Conservation (phyloP, 768 basidiomycete species). For the Leccinum pellstonianum region DNA sequence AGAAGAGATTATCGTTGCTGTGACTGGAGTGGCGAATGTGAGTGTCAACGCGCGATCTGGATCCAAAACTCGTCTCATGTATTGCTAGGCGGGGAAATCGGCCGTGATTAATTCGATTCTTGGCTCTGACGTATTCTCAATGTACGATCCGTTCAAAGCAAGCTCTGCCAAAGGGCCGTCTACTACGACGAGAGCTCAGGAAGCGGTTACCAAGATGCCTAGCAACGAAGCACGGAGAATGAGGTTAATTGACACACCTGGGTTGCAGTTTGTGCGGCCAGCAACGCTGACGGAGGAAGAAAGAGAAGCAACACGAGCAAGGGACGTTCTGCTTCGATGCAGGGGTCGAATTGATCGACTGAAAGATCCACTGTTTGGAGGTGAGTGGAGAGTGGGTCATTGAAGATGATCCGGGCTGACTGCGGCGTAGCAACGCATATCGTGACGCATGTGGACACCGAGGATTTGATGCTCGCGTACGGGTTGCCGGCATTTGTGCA, state of each 20-base stretch:
- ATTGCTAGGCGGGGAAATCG: constrained; percentile 75
- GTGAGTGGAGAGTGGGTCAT: constrained; percentile 43
- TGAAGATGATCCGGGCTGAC: constrained; percentile 12
- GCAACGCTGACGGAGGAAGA: constrained; percentile 32
- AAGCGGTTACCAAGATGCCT: constrained; percentile 49
- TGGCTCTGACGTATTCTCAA: constrained; percentile 47
- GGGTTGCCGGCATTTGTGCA: constrained; percentile 74
- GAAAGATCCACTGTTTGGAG: constrained; percentile 72
- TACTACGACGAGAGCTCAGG: constrained; percentile 73
- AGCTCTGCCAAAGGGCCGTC: constrained; percentile 52
- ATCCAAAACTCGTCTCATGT: constrained; percentile 6
- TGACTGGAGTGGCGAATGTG: constrained; percentile 85
- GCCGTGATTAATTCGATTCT: constrained; percentile 79
- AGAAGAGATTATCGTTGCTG: constrained; percentile 61
- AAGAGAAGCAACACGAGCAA: constrained; percentile 36
- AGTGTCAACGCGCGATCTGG: constrained; percentile 24
- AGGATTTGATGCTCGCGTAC: constrained; percentile 91
- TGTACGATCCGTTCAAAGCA: constrained; percentile 51
- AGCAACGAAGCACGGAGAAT: constrained; percentile 43
- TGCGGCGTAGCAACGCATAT: constrained; percentile 58
- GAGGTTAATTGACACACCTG: constrained; percentile 84
- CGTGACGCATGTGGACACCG: constrained; percentile 61
- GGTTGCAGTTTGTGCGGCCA: constrained; percentile 54
- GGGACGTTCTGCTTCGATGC: constrained; percentile 76
- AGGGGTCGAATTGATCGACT: constrained; percentile 81